phyloP scores from a whole-genome alignment of 345 rosid species.

The Pelargonium nanum region DNA sequence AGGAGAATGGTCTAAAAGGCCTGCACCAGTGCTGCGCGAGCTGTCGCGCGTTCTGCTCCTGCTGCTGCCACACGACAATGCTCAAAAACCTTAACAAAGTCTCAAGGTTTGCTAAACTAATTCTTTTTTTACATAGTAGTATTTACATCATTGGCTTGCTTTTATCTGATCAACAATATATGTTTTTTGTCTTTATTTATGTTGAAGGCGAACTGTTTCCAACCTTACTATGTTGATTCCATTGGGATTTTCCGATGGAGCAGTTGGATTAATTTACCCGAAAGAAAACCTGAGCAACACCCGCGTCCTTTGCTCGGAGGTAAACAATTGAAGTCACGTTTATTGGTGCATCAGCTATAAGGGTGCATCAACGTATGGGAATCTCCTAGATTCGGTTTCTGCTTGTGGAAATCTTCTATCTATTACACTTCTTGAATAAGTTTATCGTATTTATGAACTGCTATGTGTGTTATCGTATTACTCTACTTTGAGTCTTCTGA shows the following conservation, averaged over 20 bases:
- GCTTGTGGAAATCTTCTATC: neutral
- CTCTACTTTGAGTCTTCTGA: neutral
- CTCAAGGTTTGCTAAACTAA: neutral
- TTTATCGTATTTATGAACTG: neutral
- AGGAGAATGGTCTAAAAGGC: constrained; percentile 26
- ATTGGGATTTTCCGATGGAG: neutral
- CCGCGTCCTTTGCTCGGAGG: too few relatives aligned
- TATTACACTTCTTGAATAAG: neutral
- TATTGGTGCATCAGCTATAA: neutral
- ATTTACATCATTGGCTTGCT: too few relatives aligned
- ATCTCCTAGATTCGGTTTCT: too few relatives aligned
- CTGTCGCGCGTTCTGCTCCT: constrained; percentile 12
- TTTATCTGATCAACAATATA: neutral
- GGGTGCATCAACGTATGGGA: too few relatives aligned
- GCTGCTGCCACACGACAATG: neutral
- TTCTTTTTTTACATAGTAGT: neutral
- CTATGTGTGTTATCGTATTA: neutral
- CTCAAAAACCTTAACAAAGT: neutral
- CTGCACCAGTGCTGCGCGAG: constrained; percentile 30
- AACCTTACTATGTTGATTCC: neutral
- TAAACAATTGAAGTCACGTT: too few relatives aligned
- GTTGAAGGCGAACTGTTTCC: neutral
- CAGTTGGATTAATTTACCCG: too few relatives aligned
- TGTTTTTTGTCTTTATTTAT: neutral
- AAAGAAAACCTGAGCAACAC: neutral